A percentile compares a stretch with the other conserved stretches of the same genome.
phyloP scores from a whole-genome alignment of 257 asterid genomes.

The Primulina tabacum region DNA sequence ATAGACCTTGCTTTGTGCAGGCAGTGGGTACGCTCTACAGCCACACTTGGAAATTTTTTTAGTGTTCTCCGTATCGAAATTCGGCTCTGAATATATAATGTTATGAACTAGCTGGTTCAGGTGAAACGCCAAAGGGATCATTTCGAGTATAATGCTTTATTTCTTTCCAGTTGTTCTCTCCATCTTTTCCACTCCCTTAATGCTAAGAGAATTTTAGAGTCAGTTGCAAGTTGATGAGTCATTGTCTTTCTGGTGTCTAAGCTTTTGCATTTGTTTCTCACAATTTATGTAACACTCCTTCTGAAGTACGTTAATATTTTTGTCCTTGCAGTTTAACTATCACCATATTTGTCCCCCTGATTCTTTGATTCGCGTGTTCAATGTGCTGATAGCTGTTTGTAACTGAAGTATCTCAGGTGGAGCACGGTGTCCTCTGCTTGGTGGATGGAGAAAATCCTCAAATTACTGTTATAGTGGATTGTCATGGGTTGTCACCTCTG shows the following conservation, averaged over 20 bases:
- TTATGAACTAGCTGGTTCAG: not conserved
- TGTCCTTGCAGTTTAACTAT: slow-evolving; percentile 4
- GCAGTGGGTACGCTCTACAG: slow-evolving; percentile 71
- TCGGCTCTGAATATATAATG: not conserved
- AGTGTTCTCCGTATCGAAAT: not conserved
- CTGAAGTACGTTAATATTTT: not conserved
- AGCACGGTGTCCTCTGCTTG: slow-evolving; percentile 72
- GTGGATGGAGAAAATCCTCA: slow-evolving; percentile 55
- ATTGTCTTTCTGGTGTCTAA: not conserved
- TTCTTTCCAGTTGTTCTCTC: not conserved
- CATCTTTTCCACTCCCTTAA: slow-evolving; percentile 8
- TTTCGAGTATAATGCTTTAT: slow-evolving; percentile 10
- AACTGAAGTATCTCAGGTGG: slow-evolving; percentile 94
- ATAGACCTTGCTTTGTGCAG: slow-evolving; percentile 80
- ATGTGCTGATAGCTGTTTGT: slow-evolving; percentile 26
- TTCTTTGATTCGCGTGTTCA: slow-evolving; percentile 6
- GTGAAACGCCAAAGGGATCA: not conserved
- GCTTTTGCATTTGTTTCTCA: slow-evolving; percentile 7
- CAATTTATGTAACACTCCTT: slow-evolving; percentile 1
- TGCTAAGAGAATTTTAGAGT: not conserved
- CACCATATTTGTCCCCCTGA: not conserved
- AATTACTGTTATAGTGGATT: slow-evolving; percentile 80
- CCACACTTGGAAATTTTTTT: slow-evolving; percentile 15
- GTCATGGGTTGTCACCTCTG: slow-evolving; percentile 71
- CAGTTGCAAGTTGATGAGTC: not conserved